Evolutionary conservation across 805 yeast genomes (phyloP), one percentile per base, ranked within the genome.

Genomic region (Yarrowia keelungensis): DNA sequence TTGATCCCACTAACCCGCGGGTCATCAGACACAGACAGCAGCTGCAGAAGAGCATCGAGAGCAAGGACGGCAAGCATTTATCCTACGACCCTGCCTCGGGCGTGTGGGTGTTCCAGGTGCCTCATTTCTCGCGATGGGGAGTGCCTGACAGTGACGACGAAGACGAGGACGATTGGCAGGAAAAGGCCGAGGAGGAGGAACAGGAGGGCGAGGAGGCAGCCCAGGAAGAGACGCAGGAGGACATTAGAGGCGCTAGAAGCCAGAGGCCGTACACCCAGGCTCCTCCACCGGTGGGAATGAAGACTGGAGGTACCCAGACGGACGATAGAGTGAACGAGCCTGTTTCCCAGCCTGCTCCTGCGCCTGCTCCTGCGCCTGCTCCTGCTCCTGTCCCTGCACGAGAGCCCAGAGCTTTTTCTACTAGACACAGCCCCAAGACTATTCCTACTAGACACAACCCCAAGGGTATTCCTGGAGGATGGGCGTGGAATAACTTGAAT

Each of bases 81-180:
- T 88, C 92, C 5, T 92, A 88, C 75, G 92, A 90, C 73, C 92
- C 92, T 3, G 82, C 87, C 38, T 85, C 86, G 5, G 91, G 91
- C 43, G 78, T 85, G 5, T 92, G 93, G 92, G 87, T 89, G 0
- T 92, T 91, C 78, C 85, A 82, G 73, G 97, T 93, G 9, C 87
- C 89, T 72, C 99, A 95, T 80, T 95, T 95, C 75, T 92, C 97
- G 80, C 86, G 90, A 7, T 95, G 98, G 97, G 98, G 98, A 8
- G 79, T 95, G 46, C 74, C 72, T 15, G 75, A 74, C 14, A 73
- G 71, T 39, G 75, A 72, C 5, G 70, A 68, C n/a, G 91, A 88
- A 5, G 41, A 43, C 32, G 50, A 49, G 39, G 53, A 49, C 15
- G 32, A 45, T 12, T 43, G 47, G 49, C 36, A 39, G 49, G 49